Base-by-base conservation (phyloP, 352 stramenopile genomes). In the Phytophthora uliginosa region DNA sequence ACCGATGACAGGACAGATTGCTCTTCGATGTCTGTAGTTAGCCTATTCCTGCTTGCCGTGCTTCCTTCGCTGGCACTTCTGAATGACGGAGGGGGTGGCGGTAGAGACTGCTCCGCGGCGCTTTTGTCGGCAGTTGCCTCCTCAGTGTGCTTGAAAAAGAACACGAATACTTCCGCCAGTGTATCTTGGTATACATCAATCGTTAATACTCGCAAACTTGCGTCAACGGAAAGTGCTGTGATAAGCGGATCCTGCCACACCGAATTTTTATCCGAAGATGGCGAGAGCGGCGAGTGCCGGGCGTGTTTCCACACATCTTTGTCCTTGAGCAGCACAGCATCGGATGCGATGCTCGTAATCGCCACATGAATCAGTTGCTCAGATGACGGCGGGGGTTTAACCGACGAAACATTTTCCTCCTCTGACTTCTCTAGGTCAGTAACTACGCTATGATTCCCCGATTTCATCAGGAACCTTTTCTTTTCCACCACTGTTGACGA, bases 101-200 rank as follows among this genome's bases (percentile, higher is more conserved):
- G 63, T 17, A 56, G 22, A 42, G 60, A 31, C 20, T 75, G 54
- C 4, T 77, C 45, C 7, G 64, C 40, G 0, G 9, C 7, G 38
- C 38, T 61, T 40, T 56, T 64, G 8, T 73, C 65, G 13, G 31
- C 26, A 40, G n/a, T 20, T 45, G 76, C 60, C 22, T 83, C 72
- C 15, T 61, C 64, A n/a, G 78, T 77, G 15, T 77, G 80, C 40
- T 80, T 66, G 59, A 90, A 92, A 48, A 96, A 95, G 62, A 96
- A 96, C 3, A 94, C 60, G 31, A 96, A 84, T 15, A 95, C 67
- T 52, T 92, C 82, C 13, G 88, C 73, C 36, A 95, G 81, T 8
- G 87, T 92, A 40, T 94, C 84, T 72, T 95, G 88, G 55, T 94
- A 90, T 26, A 95, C 54, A 51, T 95, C 87, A 59, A 96, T 78